Evolutionary conservation across 331 rosid genomes (phyloP).

Genomic region (Pyrus hybrid): DNA sequence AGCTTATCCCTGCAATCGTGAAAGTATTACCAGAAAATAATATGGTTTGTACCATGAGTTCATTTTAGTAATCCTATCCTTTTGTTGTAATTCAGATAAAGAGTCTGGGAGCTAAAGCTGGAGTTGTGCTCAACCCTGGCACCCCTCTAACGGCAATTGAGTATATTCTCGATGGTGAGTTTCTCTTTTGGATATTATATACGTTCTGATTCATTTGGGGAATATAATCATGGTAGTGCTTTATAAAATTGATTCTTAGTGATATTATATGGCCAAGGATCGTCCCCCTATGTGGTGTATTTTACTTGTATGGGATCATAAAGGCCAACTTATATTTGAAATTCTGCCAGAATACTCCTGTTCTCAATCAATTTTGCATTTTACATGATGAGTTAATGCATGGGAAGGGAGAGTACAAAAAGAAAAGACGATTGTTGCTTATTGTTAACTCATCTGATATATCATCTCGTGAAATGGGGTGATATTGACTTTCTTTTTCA

Average conservation of each 20-base stretch:
- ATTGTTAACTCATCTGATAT: neutral
- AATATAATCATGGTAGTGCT: neutral
- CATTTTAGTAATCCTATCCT: neutral
- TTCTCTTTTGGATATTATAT: slow-evolving; percentile 4
- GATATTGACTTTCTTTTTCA: slow-evolving; percentile 3
- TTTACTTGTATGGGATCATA: slow-evolving; percentile 2
- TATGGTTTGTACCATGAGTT: neutral
- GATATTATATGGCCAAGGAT: neutral
- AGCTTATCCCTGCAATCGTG: neutral
- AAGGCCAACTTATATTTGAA: neutral
- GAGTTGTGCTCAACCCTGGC: slow-evolving; percentile 94
- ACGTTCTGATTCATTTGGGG: neutral
- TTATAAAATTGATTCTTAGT: neutral
- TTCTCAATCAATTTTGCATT: neutral
- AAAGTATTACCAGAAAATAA: neutral
- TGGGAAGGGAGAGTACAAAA: neutral
- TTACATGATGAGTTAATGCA: neutral
- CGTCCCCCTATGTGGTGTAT: neutral
- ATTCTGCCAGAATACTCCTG: neutral
- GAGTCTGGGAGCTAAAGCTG: slow-evolving; percentile 97
- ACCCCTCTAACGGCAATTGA: slow-evolving; percentile 81
- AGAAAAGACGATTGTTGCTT: neutral
- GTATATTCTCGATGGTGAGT: slow-evolving; percentile 90
- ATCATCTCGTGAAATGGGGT: slow-evolving; percentile 1
- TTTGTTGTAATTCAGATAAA: slow-evolving; percentile 51